phyloP scores from a whole-genome alignment of 345 rosid species.

The Eucalyptus tenuipes region DNA sequence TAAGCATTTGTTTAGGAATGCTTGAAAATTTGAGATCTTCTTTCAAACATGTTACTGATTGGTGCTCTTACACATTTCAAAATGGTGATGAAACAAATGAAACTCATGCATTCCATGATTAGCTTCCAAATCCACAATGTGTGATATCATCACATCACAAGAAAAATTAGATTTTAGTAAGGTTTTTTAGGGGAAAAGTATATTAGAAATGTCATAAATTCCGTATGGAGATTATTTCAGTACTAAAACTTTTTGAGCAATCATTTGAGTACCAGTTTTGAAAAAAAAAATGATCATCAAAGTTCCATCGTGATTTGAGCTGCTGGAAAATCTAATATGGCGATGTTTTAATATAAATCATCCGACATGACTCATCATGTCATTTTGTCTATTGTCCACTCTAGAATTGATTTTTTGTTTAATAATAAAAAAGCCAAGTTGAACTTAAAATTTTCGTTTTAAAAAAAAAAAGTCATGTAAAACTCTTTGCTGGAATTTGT shows the following conservation, averaged over 20 bases:
- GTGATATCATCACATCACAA: not conserved
- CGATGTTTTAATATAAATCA: too few species aligned
- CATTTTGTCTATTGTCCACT: not conserved
- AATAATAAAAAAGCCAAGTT: not conserved
- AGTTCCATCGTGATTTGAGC: fast-evolving
- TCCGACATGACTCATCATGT: not conserved
- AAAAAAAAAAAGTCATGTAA: not conserved
- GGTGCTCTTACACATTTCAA: not conserved
- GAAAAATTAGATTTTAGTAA: not conserved
- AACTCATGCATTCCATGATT: not conserved
- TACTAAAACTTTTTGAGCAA: too few species aligned
- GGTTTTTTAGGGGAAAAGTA: too few species aligned
- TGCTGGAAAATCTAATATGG: too few species aligned
- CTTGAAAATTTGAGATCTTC: not conserved
- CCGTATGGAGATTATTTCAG: too few species aligned
- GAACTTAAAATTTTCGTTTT: not conserved
- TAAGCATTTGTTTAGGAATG: not conserved
- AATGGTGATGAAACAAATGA: not conserved
- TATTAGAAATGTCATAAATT: too few species aligned
- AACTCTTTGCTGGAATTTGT: not conserved
- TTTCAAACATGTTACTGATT: too few species aligned
- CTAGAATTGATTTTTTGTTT: not conserved
- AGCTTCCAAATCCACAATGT: not conserved
- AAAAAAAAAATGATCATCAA: too few species aligned
- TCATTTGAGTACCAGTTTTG: too few species aligned